Percentiles rank a stretch among this genome's conserved stretches.
Evolutionary conservation across 2,329 filamentous ascomycete species (phyloP).

Genomic region (Stachybotrys chlorohalonatus): DNA sequence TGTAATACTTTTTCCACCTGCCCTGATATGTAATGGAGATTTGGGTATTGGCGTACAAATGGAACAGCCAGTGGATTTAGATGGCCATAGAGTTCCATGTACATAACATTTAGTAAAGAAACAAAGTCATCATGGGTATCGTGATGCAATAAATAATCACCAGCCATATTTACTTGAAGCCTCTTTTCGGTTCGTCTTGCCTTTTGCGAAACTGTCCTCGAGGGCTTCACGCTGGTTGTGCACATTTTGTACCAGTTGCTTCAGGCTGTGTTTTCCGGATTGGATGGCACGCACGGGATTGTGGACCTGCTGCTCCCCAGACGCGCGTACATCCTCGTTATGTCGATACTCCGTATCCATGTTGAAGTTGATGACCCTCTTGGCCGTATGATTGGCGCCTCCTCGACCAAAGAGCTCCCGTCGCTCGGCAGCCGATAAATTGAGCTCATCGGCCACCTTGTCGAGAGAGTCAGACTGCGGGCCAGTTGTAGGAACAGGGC

Average conservation of each 20-base stretch:
- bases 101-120: neutral
- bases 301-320: constrained; percentile 63
- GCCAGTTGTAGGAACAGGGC: constrained; percentile 17
- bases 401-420: constrained; percentile 78
- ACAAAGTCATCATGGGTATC: constrained; percentile 10
- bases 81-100: neutral
- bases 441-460: constrained; percentile 65
- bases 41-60: constrained; percentile 1
- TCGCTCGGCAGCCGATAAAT: constrained; percentile 66
- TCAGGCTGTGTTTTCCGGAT: constrained; percentile 67
- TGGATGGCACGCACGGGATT: constrained; percentile 81
- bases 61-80: neutral
- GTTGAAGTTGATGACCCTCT: constrained; percentile 78
- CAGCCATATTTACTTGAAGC: constrained; percentile 80
- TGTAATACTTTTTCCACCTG: too few relatives aligned
- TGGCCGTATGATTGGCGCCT: constrained; percentile 27
- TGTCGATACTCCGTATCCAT: constrained; percentile 78
- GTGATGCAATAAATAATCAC: constrained; percentile 25
- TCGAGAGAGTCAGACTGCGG: constrained; percentile 48
- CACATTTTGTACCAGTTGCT: constrained; percentile 78
- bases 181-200: constrained; percentile 70
- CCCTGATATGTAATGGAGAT: neutral
- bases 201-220: constrained; percentile 84
- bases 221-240: constrained; percentile 76
- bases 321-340: constrained; percentile 67